Percentiles rank a stretch among this genome's conserved stretches.
Conservation (phyloP, 1,139 yeast species). For the Candida smagusa region DNA sequence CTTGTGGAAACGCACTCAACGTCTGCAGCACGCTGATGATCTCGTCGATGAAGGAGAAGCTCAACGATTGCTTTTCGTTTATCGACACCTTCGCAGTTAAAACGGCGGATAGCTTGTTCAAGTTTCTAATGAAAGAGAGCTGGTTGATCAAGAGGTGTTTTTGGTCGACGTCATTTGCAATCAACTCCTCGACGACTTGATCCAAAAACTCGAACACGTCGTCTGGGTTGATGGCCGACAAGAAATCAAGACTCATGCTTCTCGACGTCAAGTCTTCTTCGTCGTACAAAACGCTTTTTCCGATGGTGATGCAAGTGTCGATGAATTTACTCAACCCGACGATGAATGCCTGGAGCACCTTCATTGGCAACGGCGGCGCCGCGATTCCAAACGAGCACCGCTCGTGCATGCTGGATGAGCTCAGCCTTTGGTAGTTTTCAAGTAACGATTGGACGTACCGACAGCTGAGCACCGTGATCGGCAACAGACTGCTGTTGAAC, state of each 20-base stretch:
- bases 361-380: constrained; percentile 7
- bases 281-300: constrained; percentile 63
- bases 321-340: constrained; percentile 53
- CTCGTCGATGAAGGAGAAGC: constrained; percentile 13
- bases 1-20: constrained; percentile 7
- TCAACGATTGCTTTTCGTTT: constrained; percentile 4
- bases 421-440: constrained; percentile 28
- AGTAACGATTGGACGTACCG: constrained; percentile 57
- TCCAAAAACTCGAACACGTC: constrained; percentile 8
- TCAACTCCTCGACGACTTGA: constrained; percentile 1
- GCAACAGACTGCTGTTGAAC: constrained; percentile 60
- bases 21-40: constrained; percentile 14
- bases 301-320: constrained; percentile 45
- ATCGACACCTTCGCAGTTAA: constrained; percentile 16
- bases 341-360: constrained; percentile 44
- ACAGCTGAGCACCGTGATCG: constrained; percentile 63
- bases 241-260: constrained; percentile 49
- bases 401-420: not conserved
- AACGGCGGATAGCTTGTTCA: constrained; percentile 29
- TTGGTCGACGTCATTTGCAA: not conserved
- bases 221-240: constrained; percentile 21
- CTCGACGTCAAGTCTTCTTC: constrained; percentile 74
- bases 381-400: constrained; percentile 4
- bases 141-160: constrained; percentile 20
- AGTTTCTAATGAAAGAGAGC: constrained; percentile 23